Evolutionary conservation across 2,329 filamentous ascomycete species (phyloP), one percentile per base, ranked within the genome.

Genomic region (Fonsecaea monophora): DNA sequence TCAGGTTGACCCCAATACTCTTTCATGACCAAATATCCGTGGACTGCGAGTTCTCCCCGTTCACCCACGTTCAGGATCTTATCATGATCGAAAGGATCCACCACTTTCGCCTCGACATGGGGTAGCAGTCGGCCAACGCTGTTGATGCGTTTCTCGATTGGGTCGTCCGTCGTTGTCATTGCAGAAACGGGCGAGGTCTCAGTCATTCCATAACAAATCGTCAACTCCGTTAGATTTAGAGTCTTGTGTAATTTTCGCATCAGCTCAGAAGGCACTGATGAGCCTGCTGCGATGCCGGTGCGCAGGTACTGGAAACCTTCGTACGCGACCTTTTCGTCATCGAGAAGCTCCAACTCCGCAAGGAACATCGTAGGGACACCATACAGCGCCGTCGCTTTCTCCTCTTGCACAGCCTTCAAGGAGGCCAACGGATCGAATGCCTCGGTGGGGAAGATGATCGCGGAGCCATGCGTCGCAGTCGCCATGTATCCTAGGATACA

Each of bases 131-230:
- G 83, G 2, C 95, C 95, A 1, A 98, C 92, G 3, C 87, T 90
- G 45, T 87, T 84, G 60, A 92, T 90, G 48, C 93, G 85, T 78
- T 90, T 91, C 42, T 85, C 85, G 2, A 92, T 81, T 0, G 92
- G 88, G 75, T 97, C 93, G 18, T 86, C 79, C 0, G 92, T 94
- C 0, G 87, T 83, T 0, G 94, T 97, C 93, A 97, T 97, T 70
- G 86, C 87, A 6, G 82, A 84, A 0, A 87, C 84, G 2, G 82
- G 86, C 83, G 74, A 91, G 69, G 94, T 97, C 79, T 97, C 94
- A 1, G 94, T 97, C 93, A 96, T 96, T 68, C 94, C 94, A 78
- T 97, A 98, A 82, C 94, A 97, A 70, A 97, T 97, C 0, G 94
- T 94, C 25, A 98, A 80, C 64, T 96, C 91, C 0, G 85, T 86